These are phyloP conservation scores for Phenoliferia sp. DNA, from an alignment of 1,284 basidiomycete genomes.

Conservation along the genomic window DNA sequence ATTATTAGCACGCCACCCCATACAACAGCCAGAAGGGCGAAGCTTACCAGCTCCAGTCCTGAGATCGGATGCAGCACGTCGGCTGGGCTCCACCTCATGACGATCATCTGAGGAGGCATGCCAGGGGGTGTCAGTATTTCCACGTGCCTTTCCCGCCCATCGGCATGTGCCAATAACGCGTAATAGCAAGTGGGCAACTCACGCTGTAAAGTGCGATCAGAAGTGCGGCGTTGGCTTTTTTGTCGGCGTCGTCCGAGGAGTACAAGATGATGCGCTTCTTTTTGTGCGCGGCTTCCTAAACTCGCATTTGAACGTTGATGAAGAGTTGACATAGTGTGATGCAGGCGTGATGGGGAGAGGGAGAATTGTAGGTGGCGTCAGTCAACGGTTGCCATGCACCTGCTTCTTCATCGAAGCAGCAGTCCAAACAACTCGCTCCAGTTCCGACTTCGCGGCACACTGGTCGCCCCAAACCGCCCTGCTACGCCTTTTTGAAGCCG, in stretches of 20 bases:
- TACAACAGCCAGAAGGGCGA: neutral
- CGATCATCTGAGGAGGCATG: slow-evolving; percentile 70
- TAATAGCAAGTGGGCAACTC: slow-evolving; percentile 39
- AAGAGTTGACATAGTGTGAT: neutral
- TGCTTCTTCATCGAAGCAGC: too few species aligned
- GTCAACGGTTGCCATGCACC: too few species aligned
- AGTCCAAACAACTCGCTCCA: too few species aligned
- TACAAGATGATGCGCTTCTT: slow-evolving; percentile 70
- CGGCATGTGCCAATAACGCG: neutral
- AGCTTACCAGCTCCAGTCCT: slow-evolving; percentile 46
- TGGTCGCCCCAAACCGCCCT: too few species aligned
- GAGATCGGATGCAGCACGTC: slow-evolving; percentile 91
- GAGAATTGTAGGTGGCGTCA: too few species aligned
- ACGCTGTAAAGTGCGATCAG: slow-evolving; percentile 87
- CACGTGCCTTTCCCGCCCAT: neutral
- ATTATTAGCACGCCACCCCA: neutral
- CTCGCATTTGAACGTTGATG: neutral
- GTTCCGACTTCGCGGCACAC: too few species aligned
- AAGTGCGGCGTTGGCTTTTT: slow-evolving; percentile 89
- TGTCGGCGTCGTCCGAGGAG: slow-evolving; percentile 73
- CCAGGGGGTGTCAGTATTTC: too few species aligned
- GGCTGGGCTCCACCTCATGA: slow-evolving; percentile 85
- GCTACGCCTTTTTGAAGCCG: too few species aligned
- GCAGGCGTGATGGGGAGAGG: neutral
- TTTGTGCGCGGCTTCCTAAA: slow-evolving; percentile 6